Base-by-base conservation (phyloP, 331 rosid genomes). In the Quercus tomentella region DNA sequence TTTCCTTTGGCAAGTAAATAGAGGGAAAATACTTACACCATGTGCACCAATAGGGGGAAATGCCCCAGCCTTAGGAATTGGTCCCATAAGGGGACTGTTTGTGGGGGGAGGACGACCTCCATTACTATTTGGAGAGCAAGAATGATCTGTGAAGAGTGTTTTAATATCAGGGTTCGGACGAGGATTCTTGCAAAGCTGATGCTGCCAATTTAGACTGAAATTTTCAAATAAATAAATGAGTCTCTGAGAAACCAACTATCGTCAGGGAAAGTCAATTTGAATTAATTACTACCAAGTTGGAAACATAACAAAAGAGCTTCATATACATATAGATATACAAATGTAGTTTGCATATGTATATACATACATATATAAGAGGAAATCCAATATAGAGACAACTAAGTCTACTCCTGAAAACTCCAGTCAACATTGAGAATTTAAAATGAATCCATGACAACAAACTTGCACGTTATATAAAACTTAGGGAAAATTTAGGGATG, bases 131-230 rank as follows among this genome's bases (percentile, higher is more conserved):
- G 86, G 86, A 72, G 70, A 54, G 73, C 88, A 85, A 75, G 88
- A 85, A 82, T 85, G 88, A 79, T 85, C 88, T 76, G 75, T 81
- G 77, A 85, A 85, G 28, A 85, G 82, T 56, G 88, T 85, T 82
- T 85, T 85, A 56, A 85, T 85, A 66, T 85, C 88, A 63, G 88
- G 88, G 78, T 85, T 85, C 31, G 88, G 81, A 56, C 88, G 88
- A 65, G 88, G 88, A 75, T 75, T 82, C 86, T 85, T 81, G 86
- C 88, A 85, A 75, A 85, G 88, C 56, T 85, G 88, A 83, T 85
- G 88, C 76, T 85, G 86, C 86, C 88, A 85, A 65, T 85, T 85
- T 75, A 85, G 71, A 79, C 88, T 85, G 85, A 70, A 77, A 80
- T 2, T 55, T 41, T 65, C 70, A 73, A 57, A 72, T 10, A 68